Percentiles rank a stretch among this genome's conserved stretches.
Evolutionary conservation across 305 asterid genomes (phyloP).

Genomic region (Fraxinus latifolia): DNA sequence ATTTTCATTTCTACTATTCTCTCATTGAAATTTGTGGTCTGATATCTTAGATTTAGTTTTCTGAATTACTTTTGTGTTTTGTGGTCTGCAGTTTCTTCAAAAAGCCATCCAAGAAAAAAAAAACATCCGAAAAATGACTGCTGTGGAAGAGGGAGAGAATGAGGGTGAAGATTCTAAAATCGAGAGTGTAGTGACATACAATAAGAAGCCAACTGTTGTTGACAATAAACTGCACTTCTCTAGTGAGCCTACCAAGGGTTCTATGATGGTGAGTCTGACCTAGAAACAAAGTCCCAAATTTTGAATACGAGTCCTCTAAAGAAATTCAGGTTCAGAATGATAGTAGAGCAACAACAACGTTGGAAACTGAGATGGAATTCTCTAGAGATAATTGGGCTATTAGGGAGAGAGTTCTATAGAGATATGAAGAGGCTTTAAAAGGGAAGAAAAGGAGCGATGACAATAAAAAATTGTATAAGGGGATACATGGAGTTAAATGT

Average conservation of each 20-base stretch:
- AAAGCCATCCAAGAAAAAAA: slow-evolving; percentile 73
- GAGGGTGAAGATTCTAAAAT: slow-evolving; percentile 51
- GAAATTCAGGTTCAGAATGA: slow-evolving; percentile 86
- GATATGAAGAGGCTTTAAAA: slow-evolving; percentile 66
- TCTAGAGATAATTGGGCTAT: slow-evolving; percentile 80
- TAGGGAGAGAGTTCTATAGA: slow-evolving; percentile 80
- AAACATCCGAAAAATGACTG: slow-evolving; percentile 60
- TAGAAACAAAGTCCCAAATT: slow-evolving; percentile 43
- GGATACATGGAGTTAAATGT: slow-evolving; percentile 40
- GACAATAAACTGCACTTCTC: slow-evolving; percentile 63
- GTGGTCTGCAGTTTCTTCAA: slow-evolving; percentile 82
- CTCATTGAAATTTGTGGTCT: background rate
- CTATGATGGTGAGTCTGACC: slow-evolving; percentile 32
- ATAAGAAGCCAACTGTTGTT: slow-evolving; percentile 48
- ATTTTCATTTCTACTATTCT: background rate
- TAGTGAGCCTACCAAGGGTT: slow-evolving; percentile 48
- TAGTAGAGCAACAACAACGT: slow-evolving; percentile 72
- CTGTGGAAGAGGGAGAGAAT: slow-evolving; percentile 49
- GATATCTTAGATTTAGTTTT: background rate
- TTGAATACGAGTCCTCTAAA: slow-evolving; percentile 74
- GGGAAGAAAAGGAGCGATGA: slow-evolving; percentile 57
- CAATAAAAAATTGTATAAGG: slow-evolving; percentile 66
- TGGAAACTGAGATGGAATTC: slow-evolving; percentile 90
- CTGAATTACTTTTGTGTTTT: background rate
- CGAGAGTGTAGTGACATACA: slow-evolving; percentile 40